These are phyloP conservation scores for Starmerella stigmatis DNA, from an alignment of 805 yeast species.

Conservation along the genomic window DNA sequence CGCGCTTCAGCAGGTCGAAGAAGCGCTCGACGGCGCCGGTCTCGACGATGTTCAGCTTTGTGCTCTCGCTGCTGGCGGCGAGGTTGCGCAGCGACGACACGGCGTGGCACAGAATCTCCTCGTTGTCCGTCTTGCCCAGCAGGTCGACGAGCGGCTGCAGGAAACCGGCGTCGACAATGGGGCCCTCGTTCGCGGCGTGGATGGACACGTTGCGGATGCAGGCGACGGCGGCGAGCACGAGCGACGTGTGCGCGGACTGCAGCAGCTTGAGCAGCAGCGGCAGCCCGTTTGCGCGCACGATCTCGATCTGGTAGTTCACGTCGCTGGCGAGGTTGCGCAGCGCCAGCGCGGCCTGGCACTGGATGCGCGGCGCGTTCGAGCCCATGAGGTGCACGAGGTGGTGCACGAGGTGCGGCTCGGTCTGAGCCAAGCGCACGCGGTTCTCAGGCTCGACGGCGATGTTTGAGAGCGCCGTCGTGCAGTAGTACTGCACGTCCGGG, in stretches of 20 bases:
- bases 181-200: constrained; percentile 90
- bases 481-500: constrained; percentile 95
- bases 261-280: constrained; percentile 84
- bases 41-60: constrained; percentile 79
- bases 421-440: constrained; percentile 75
- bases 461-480: constrained; percentile 93
- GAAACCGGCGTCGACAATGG: constrained; percentile 94
- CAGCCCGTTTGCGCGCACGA: constrained; percentile 89
- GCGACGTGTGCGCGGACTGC: constrained; percentile 81
- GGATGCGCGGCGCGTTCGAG: constrained; percentile 85
- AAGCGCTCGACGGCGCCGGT: constrained; percentile 95
- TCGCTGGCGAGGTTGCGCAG: constrained; percentile 92
- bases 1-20: constrained; percentile 65
- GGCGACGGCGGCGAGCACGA: constrained; percentile 93
- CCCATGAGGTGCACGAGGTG: constrained; percentile 88
- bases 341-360: constrained; percentile 96
- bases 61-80: constrained; percentile 91
- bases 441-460: constrained; percentile 94
- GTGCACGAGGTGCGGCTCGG: constrained; percentile 84
- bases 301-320: constrained; percentile 88
- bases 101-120: constrained; percentile 97
- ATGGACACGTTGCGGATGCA: constrained; percentile 95
- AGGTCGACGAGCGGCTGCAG: constrained; percentile 79
- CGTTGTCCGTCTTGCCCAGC: constrained; percentile 66
- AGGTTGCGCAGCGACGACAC: constrained; percentile 90